Base-by-base conservation (phyloP, 352 stramenopile genomes). In the Phytophthora pistaciae region DNA sequence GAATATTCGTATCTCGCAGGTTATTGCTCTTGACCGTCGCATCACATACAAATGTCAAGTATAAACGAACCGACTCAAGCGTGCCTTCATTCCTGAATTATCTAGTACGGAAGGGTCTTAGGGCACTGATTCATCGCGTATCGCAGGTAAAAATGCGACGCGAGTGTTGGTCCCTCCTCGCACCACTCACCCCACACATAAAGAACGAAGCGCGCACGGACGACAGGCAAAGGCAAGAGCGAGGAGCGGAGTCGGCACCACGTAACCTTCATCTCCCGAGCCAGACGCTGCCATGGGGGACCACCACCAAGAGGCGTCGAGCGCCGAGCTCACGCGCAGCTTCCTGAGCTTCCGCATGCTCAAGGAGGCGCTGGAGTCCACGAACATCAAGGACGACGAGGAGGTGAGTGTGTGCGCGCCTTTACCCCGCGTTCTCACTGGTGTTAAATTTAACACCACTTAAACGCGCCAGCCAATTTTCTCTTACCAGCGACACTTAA, bases 361-460 rank as follows among this genome's bases (percentile, higher is more conserved):
- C 16, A 91, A 91, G 68, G 83, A 93, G 46, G 83, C 89, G 68
- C 82, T 95, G 46, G 74, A 91, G 69, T 75, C 84, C n/a, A 85
- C 84, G 46, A 93, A 91, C 67, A 91, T 95, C 57, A 82, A 83
- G 18, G 84, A 95, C 44, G 82, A 93, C 59, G 84, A 95, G 61
- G 87, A 95, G 83, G 87, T 44, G 36, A 44, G 36, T 8, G 13
- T 42, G 29, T 94, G 38, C 42, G 72, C 48, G 48, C n/a, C 25
- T 62, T 60, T 55, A 36, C 49, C 10, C 62, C n/a, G 25, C 18
- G 5, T 23, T 49, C 9, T 49, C n/a, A 13, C 10, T 44, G 36
- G 36, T 44, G 36, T 44, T 44, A 65, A 46, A 46, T 48, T 33
- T 46, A 52, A 52, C 44, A 52, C 44, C 44, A 52, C n/a, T 52